These are phyloP conservation scores for Tripterygium wilfordii DNA, from an alignment of 177 flowering plant species.

Conservation along the genomic window DNA sequence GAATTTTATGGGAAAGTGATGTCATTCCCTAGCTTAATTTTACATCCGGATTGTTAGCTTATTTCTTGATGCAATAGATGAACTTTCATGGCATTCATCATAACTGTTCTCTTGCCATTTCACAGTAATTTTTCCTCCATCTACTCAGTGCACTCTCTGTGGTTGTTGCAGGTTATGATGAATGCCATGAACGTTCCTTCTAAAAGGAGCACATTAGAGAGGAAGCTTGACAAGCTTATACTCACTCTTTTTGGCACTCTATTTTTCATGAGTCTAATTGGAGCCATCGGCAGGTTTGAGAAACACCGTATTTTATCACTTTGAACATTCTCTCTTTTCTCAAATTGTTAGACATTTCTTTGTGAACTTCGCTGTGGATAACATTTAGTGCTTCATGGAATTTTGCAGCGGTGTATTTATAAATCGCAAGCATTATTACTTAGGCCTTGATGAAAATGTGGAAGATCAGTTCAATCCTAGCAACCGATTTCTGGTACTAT, in stretches of 20 bases:
- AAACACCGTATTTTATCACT: neutral
- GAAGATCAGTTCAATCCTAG: constrained; percentile 74
- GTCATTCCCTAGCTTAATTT: too few species aligned
- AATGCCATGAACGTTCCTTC: constrained; percentile 99
- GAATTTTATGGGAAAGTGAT: too few species aligned
- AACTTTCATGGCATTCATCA: neutral
- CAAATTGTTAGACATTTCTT: too few species aligned
- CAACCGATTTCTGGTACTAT: constrained; percentile 70
- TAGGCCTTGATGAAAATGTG: constrained; percentile 44
- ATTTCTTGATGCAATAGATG: too few species aligned
- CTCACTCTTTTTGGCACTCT: constrained; percentile 70
- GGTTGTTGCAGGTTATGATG: constrained; percentile 99
- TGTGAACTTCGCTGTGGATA: constrained; percentile 1
- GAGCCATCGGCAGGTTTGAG: constrained; percentile 84
- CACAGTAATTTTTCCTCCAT: too few species aligned
- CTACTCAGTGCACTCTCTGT: too few species aligned
- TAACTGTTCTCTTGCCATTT: neutral
- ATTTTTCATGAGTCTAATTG: constrained; percentile 84
- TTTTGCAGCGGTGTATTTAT: constrained; percentile 77
- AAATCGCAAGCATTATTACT: constrained; percentile 55
- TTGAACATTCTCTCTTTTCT: too few species aligned
- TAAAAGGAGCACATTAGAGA: constrained; percentile 94
- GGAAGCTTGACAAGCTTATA: constrained; percentile 95
- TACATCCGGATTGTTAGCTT: too few species aligned
- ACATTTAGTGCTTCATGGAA: constrained; percentile 11